Base-by-base conservation (phyloP, 2,329 filamentous ascomycete species). In the Aspergillus pseudonomiae region DNA sequence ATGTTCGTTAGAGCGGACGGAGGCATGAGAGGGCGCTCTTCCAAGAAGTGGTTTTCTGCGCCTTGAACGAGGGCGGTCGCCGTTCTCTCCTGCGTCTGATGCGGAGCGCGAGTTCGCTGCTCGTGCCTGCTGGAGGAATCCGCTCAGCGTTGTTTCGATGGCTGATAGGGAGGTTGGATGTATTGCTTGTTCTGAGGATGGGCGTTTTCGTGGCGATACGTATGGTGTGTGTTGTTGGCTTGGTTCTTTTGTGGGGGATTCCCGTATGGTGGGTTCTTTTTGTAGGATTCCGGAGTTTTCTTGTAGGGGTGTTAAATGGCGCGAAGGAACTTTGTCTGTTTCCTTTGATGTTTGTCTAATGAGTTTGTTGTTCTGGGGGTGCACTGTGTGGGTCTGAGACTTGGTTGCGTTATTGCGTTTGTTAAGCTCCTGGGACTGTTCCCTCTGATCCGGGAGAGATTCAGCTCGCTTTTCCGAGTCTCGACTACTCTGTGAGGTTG, bases 11-110 rank as follows among this genome's bases (percentile, higher is more conserved):
- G 71, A 69, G 28, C 71, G 70, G 14, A 65, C 59, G 43, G 79
- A 81, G 21, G 75, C 70, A 57, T 77, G 75, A 7, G 80, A 82
- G 50, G 77, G 71, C 14, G 79, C 80, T 57, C 80, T 74, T 36
- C 80, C 80, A 12, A 82, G 69, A 28, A 82, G 76, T 12, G 76
- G 76, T 65, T 74, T 78, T 65, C 76, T 70, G 61, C 70, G 68
- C 34, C 71, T 66, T 28, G 69, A 65, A 57, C 70, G 68, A 24
- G 43, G 60, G 14, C 63, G 65, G 32, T 73, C 63, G 32, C 69
- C 64, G 32, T 64, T 65, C 36, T 70, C 68, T 34, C 66, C 58
- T 32, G 67, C 24, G 6, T 72, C 70, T 4, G 68, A 66, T 26
- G 69, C 61, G 21, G 73, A 65, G 56, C 74, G 75, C 26, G 73